Conservation (phyloP, 306 rosid species). For the Glycine latifolia region DNA sequence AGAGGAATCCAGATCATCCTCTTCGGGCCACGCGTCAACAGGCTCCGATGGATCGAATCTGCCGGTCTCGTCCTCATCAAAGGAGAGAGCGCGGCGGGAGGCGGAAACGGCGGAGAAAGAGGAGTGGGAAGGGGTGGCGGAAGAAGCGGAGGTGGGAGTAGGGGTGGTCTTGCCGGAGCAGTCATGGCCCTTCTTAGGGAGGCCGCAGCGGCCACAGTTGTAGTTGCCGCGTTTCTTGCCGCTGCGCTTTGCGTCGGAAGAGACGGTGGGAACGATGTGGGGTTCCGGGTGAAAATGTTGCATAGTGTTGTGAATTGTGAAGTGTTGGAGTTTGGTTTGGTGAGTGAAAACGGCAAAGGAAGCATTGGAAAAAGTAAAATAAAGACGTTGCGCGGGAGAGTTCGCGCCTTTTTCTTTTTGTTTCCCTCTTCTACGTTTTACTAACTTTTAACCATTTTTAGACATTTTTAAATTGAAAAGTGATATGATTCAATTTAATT, state of each 20-base stretch:
- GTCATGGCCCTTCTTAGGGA: constrained; percentile 84
- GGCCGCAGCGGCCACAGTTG: constrained; percentile 91
- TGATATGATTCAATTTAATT: too few species aligned
- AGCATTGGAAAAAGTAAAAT: too few species aligned
- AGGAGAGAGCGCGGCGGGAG: constrained; percentile 80
- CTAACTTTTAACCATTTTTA: neutral
- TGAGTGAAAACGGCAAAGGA: neutral
- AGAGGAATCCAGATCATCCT: constrained; percentile 45
- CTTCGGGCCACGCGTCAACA: neutral
- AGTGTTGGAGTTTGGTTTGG: neutral
- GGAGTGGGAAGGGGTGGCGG: constrained; percentile 39
- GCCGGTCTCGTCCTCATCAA: constrained; percentile 57
- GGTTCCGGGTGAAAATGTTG: constrained; percentile 43
- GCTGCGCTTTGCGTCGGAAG: constrained; percentile 49
- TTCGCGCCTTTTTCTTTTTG: constrained; percentile 46
- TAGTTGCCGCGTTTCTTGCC: constrained; percentile 83
- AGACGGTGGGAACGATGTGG: constrained; percentile 14
- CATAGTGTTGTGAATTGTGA: constrained; percentile 44
- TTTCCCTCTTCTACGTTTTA: neutral
- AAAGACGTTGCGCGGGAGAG: constrained; percentile 53
- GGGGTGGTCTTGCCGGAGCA: constrained; percentile 56
- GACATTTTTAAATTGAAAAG: too few species aligned
- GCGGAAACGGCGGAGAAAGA: constrained; percentile 41
- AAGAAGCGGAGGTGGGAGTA: constrained; percentile 16
- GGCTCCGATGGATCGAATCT: constrained; percentile 22